phyloP scores from a whole-genome alignment of 2,329 filamentous ascomycete genomes.

The Onygenales sp. region DNA sequence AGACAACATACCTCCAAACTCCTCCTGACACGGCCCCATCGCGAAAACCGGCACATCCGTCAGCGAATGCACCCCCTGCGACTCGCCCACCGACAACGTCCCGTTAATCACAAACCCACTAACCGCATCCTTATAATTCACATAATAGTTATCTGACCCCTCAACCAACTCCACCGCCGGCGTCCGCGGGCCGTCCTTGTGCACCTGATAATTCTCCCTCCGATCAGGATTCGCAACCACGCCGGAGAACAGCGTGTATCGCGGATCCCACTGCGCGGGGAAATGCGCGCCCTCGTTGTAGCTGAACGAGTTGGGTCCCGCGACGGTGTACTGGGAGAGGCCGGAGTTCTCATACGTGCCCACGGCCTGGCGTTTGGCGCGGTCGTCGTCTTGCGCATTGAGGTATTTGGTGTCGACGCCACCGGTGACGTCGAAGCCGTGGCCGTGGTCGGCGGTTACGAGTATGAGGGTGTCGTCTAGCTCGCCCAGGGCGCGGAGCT shows the following conservation, averaged over 20 bases:
- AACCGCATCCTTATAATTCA: slow-evolving; percentile 56
- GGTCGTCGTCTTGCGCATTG: slow-evolving; percentile 52
- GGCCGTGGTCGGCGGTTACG: slow-evolving; percentile 80
- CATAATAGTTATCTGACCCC: slow-evolving; percentile 51
- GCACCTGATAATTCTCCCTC: slow-evolving; percentile 66
- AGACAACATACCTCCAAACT: slow-evolving; percentile 51
- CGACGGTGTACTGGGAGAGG: slow-evolving; percentile 62
- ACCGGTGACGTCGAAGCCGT: slow-evolving; percentile 81
- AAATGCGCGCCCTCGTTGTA: slow-evolving; percentile 69
- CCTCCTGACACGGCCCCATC: slow-evolving; percentile 66
- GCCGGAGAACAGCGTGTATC: slow-evolving; percentile 70
- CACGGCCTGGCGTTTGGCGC: slow-evolving; percentile 65
- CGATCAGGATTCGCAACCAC: slow-evolving; percentile 63
- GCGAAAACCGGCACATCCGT: slow-evolving; percentile 74
- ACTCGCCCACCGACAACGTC: slow-evolving; percentile 54
- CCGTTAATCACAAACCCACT: slow-evolving; percentile 67
- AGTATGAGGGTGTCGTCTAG: slow-evolving; percentile 69
- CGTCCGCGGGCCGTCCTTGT: slow-evolving; percentile 53
- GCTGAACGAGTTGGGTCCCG: slow-evolving; percentile 38
- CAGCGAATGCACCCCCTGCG: slow-evolving; percentile 64
- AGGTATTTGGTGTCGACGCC: slow-evolving; percentile 73
- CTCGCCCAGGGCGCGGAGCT: slow-evolving; percentile 55
- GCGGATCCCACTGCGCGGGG: slow-evolving; percentile 74
- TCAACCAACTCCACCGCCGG: slow-evolving; percentile 48
- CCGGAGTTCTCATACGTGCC: slow-evolving; percentile 67